These are phyloP conservation scores for Boletus albobrunnescens DNA, from an alignment of 1,284 basidiomycete genomes.

Conservation along the genomic window DNA sequence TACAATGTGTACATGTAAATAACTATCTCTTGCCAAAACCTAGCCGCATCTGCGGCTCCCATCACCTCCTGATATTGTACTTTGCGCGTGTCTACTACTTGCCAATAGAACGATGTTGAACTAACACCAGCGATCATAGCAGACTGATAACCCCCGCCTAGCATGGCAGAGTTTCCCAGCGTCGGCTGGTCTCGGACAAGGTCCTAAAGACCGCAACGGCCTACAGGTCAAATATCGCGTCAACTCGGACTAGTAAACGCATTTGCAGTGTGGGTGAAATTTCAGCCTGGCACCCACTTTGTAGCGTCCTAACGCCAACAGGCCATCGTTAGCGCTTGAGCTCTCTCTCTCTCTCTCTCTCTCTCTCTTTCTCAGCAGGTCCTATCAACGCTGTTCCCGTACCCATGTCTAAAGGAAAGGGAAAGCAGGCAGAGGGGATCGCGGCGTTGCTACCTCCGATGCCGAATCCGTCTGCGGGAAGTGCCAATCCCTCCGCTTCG, in stretches of 20 bases:
- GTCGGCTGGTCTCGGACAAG: constrained; percentile 10
- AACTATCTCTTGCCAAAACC: constrained; percentile 7
- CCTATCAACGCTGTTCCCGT: background rate
- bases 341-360: background rate
- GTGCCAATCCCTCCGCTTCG: constrained; percentile 69
- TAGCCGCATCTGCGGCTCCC: background rate
- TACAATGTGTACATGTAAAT: constrained; percentile 19
- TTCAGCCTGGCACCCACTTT: background rate
- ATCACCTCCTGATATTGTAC: no score
- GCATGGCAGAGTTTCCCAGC: constrained; percentile 11
- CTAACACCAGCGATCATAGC: no score
- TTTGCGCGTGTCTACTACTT: no score
- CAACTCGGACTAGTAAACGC: constrained; percentile 2
- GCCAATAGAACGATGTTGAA: no score
- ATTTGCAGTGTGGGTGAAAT: constrained; percentile 4
- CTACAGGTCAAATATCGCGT: constrained; percentile 5
- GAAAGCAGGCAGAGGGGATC: constrained; percentile 22
- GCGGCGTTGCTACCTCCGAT: constrained; percentile 35
- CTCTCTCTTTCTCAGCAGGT: background rate
- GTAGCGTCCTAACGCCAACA: constrained; percentile 8
- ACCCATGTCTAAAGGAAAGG: constrained; percentile 30
- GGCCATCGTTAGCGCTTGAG: constrained; percentile 5
- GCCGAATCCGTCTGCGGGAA: constrained; percentile 56
- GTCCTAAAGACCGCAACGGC: constrained; percentile 2
- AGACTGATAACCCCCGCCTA: no score